phyloP scores from a whole-genome alignment of 345 rosid species.

The Psidium guajava region DNA sequence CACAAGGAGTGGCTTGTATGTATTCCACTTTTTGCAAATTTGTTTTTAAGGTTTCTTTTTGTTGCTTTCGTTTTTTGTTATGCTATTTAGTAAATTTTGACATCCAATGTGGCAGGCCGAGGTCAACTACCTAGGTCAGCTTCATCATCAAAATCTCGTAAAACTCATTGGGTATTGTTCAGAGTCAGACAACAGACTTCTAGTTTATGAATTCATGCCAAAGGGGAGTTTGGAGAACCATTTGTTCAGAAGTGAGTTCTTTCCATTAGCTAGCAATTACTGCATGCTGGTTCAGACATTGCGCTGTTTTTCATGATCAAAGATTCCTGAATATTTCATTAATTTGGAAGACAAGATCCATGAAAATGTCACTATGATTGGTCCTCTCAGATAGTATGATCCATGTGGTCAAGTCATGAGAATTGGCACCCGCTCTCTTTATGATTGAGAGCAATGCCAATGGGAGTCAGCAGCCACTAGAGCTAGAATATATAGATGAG shows the following conservation, averaged over 20 bases:
- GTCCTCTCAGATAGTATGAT: background rate
- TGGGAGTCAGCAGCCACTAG: background rate
- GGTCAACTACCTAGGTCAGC: conserved; percentile 70
- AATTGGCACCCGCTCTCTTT: background rate
- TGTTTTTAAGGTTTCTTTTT: background rate
- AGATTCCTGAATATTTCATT: background rate
- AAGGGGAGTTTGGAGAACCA: conserved; percentile 88
- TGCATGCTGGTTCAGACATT: background rate
- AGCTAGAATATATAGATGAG: background rate
- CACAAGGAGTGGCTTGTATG: conserved; percentile 79
- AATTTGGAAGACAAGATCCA: background rate
- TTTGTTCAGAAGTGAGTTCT: conserved; percentile 63
- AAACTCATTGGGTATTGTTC: conserved; percentile 74
- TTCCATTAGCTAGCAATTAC: background rate
- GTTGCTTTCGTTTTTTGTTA: background rate
- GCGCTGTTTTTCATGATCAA: background rate
- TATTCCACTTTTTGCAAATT: background rate
- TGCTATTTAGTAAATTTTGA: background rate
- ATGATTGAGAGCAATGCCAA: background rate
- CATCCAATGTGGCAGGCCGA: conserved; percentile 41
- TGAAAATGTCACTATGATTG: background rate
- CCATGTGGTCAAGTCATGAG: background rate
- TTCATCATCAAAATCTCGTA: conserved; percentile 71
- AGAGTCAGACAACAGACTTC: conserved; percentile 54
- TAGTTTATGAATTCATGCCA: conserved; percentile 80